Conservation (phyloP, 2,329 filamentous ascomycete genomes). For the Fusarium nisikadoi region DNA sequence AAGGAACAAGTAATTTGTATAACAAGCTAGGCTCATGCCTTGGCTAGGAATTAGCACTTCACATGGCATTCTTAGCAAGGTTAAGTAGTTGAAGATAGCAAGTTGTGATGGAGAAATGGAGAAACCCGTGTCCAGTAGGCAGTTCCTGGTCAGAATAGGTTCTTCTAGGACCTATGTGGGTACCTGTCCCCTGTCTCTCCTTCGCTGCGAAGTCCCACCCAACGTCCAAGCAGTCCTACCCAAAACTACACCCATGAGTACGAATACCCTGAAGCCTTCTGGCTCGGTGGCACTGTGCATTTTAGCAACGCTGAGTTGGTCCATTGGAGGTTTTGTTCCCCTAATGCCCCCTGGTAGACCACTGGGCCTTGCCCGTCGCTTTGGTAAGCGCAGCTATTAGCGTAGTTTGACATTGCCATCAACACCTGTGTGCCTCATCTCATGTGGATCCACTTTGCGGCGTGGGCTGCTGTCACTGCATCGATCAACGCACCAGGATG, state of each 20-base stretch:
- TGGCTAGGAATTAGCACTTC: too few species aligned
- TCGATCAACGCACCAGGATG: too few species aligned
- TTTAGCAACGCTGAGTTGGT: too few species aligned
- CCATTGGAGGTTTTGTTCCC: neutral
- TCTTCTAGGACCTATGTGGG: neutral
- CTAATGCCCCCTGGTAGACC: neutral
- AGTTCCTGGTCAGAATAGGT: neutral
- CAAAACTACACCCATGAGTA: neutral
- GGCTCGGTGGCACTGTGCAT: too few species aligned
- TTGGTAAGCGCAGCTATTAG: neutral
- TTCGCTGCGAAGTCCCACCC: neutral
- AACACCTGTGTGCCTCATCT: neutral
- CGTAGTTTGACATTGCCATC: too few species aligned
- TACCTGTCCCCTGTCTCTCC: too few species aligned
- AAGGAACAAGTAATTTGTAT: neutral
- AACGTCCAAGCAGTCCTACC: neutral
- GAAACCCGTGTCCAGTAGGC: neutral
- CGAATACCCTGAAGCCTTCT: neutral
- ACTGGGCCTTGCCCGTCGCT: neutral
- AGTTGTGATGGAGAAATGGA: too few species aligned
- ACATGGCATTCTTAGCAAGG: neutral
- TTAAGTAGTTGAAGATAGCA: rapidly evolving
- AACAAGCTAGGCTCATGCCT: too few species aligned
- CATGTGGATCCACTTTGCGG: neutral
- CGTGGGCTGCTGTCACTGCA: neutral